Conservation (phyloP, 345 rosid species). For the Adansonia digitata region DNA sequence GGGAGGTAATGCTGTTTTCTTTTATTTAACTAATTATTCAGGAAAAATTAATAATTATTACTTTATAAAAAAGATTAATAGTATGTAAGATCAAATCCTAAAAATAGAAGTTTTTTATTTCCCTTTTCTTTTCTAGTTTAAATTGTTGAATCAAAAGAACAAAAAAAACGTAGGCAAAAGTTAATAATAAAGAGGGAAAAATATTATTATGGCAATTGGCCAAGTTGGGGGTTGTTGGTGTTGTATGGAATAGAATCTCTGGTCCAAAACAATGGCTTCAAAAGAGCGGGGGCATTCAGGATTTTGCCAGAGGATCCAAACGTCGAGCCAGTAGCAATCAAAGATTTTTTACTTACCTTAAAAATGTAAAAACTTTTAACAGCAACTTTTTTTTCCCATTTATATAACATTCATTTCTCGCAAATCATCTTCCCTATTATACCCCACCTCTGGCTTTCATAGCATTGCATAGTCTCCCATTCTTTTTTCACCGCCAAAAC, state of each 20-base stretch:
- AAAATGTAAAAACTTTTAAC: background rate
- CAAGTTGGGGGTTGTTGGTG: background rate
- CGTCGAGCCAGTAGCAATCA: background rate
- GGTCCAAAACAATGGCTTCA: constrained; percentile 1
- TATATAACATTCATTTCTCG: background rate
- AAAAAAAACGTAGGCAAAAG: too few species aligned
- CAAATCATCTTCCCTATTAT: too few species aligned
- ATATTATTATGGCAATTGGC: too few species aligned
- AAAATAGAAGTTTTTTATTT: too few species aligned
- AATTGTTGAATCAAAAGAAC: too few species aligned
- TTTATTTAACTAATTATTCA: background rate
- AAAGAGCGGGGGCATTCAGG: background rate
- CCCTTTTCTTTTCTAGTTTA: too few species aligned
- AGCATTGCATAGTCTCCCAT: background rate
- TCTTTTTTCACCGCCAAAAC: background rate
- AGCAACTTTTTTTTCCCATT: background rate
- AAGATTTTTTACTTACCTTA: background rate
- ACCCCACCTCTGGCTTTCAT: background rate
- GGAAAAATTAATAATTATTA: background rate
- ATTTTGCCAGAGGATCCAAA: background rate
- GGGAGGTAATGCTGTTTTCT: too few species aligned
- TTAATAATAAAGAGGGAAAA: too few species aligned
- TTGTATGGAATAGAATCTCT: background rate
- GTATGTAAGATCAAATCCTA: too few species aligned
- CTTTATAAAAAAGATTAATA: too few species aligned